Conservation (phyloP, 2,329 filamentous ascomycete genomes). For the Aspergillus sp. region DNA sequence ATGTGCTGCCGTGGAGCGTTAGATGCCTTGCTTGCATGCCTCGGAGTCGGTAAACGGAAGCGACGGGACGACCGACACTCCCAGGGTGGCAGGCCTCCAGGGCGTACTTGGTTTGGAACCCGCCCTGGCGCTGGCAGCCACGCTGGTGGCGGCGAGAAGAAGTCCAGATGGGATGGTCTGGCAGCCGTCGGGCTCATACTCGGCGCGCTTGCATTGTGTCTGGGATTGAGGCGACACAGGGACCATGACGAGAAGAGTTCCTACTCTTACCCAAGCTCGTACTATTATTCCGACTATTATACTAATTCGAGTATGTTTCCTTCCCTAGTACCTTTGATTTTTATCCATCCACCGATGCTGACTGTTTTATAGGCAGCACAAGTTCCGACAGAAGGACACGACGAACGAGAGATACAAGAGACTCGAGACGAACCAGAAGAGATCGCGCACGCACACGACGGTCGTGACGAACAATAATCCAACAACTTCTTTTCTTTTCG, state of each 20-base stretch:
- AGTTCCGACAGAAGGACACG: conserved; percentile 33
- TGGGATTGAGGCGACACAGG: conserved; percentile 38
- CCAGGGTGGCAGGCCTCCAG: conserved; percentile 21
- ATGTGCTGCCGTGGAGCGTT: conserved; percentile 36
- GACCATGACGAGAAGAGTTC: conserved; percentile 31
- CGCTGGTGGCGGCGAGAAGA: conserved; percentile 26
- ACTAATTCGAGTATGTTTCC: conserved; percentile 34
- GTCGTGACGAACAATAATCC: conserved; percentile 9
- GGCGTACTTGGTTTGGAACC: conserved; percentile 36
- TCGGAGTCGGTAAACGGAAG: conserved; percentile 25
- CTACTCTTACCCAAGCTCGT: conserved; percentile 32
- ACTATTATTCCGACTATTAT: conserved; percentile 34
- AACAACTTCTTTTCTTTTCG: too few species aligned
- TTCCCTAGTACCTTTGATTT: background rate
- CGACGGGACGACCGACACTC: conserved; percentile 31
- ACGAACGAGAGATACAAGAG: conserved; percentile 9
- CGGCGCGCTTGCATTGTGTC: conserved; percentile 37
- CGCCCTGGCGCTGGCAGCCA: conserved; percentile 25
- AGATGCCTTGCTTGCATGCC: conserved; percentile 32
- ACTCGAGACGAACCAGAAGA: conserved; percentile 22
- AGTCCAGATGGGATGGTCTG: conserved; percentile 30
- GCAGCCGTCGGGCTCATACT: conserved; percentile 36
- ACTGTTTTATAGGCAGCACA: conserved; percentile 31
- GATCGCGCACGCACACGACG: conserved; percentile 23
- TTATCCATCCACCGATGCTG: conserved; percentile 1